A percentile compares a stretch with the other conserved stretches of the same genome.
Conservation (phyloP, 2,329 filamentous ascomycete species). For the Ilyonectria sp. region DNA sequence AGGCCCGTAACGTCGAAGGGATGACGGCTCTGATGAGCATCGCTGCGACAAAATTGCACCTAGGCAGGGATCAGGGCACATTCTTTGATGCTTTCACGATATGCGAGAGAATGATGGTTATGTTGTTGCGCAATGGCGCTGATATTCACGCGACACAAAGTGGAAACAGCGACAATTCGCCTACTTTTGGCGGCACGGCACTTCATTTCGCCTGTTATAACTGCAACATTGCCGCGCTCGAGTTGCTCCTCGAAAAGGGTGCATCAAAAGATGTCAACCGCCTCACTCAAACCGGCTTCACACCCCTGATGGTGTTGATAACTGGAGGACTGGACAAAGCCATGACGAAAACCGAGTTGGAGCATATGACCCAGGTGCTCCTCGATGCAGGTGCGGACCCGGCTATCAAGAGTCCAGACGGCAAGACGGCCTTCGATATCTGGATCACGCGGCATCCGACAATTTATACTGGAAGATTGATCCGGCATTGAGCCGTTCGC, state of each 20-base stretch:
- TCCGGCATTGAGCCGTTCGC: not conserved
- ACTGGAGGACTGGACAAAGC: not conserved
- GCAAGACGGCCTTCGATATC: not conserved
- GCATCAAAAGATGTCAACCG: slow-evolving; percentile 12
- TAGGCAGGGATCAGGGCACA: not conserved
- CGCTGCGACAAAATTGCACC: not conserved
- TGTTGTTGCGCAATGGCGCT: slow-evolving; percentile 14
- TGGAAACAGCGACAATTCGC: not conserved
- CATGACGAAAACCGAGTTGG: not conserved
- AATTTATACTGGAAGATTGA: not conserved
- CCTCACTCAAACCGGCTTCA: slow-evolving; percentile 5
- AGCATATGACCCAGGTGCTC: slow-evolving; percentile 14
- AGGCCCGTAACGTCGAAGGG: slow-evolving; percentile 2
- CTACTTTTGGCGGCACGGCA: slow-evolving; percentile 4
- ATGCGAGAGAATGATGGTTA: not conserved
- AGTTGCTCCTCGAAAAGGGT: slow-evolving; percentile 4
- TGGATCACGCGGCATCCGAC: not conserved
- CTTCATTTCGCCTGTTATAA: slow-evolving; percentile 22
- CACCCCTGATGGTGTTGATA: slow-evolving; percentile 16
- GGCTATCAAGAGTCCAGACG: not conserved
- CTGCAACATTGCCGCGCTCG: not conserved
- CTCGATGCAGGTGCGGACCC: not conserved
- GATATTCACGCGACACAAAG: slow-evolving; percentile 11
- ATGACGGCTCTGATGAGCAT: slow-evolving; percentile 16
- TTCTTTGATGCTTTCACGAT: not conserved